A percentile compares a stretch with the other conserved stretches of the same genome.
Evolutionary conservation across 108 stramenopile genomes (phyloP).

Genomic region (Pseudonitzschia pungens): DNA sequence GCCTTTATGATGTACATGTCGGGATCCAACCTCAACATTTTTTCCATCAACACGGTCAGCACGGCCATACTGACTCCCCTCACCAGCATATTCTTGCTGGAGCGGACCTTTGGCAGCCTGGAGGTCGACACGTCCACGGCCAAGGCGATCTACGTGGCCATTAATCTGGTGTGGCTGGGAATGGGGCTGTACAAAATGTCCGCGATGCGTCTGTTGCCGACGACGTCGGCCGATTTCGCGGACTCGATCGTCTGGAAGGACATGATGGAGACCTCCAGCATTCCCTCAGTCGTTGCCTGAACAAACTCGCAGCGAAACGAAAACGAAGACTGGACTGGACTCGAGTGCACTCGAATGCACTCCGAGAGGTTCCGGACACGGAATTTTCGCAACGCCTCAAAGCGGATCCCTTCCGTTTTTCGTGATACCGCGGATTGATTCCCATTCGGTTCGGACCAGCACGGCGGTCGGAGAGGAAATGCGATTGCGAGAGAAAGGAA

Average conservation of each 20-base stretch:
- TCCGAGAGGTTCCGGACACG: too few species aligned
- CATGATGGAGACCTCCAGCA: constrained; percentile 86
- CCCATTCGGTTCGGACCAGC: too few species aligned
- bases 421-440: too few species aligned
- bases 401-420: too few species aligned
- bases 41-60: constrained; percentile 84
- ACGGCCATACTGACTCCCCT: constrained; percentile 88
- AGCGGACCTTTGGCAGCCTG: constrained; percentile 62
- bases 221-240: constrained; percentile 93
- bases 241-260: constrained; percentile 88
- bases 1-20: constrained; percentile 97
- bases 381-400: too few species aligned
- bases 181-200: constrained; percentile 92
- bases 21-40: constrained; percentile 89
- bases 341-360: too few species aligned
- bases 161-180: constrained; percentile 88
- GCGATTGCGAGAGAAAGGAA: too few species aligned
- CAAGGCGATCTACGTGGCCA: constrained; percentile 74
- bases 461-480: too few species aligned
- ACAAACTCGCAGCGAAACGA: too few species aligned
- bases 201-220: constrained; percentile 93
- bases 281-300: constrained; percentile 57
- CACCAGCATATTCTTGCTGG: constrained; percentile 63
- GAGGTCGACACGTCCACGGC: constrained; percentile 69
- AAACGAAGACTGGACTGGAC: too few species aligned